These are phyloP conservation scores for Aphanomyces cochlioides DNA, from an alignment of 352 stramenopile species.

Conservation along the genomic window DNA sequence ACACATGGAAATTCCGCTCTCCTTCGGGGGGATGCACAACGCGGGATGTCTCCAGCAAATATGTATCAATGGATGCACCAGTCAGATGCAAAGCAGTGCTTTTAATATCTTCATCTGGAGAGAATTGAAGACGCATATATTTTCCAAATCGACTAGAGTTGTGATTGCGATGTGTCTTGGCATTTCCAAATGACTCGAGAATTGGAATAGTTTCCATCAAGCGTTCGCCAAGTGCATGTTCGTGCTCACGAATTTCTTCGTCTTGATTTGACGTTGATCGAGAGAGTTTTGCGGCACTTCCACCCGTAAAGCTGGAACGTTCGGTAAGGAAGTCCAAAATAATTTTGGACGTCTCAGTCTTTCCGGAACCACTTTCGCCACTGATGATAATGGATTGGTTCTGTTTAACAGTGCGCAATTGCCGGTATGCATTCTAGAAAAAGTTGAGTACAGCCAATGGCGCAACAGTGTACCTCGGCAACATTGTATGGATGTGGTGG, in stretches of 20 bases:
- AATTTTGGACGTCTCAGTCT: constrained; percentile 37
- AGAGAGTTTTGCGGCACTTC: constrained; percentile 51
- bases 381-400: constrained; percentile 63
- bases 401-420: constrained; percentile 82
- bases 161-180: constrained; percentile 50
- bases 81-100: constrained; percentile 36
- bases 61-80: constrained; percentile 44
- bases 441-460: neutral
- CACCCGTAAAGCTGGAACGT: constrained; percentile 37
- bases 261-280: constrained; percentile 54
- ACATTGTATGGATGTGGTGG: constrained; percentile 30
- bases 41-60: constrained; percentile 67
- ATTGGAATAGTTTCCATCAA: constrained; percentile 88
- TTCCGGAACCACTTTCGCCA: constrained; percentile 55
- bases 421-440: constrained; percentile 56
- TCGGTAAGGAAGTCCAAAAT: constrained; percentile 21
- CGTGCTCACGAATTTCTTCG: constrained; percentile 46
- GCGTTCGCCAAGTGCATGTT: constrained; percentile 58
- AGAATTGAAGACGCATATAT: constrained; percentile 42
- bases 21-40: constrained; percentile 33
- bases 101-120: constrained; percentile 23
- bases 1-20: constrained; percentile 32
- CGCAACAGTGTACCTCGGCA: constrained; percentile 11
- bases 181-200: constrained; percentile 47
- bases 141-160: constrained; percentile 44